Evolutionary conservation across 345 rosid species (phyloP), one percentile per base, ranked within the genome.

Genomic region (Durio zibethinus): DNA sequence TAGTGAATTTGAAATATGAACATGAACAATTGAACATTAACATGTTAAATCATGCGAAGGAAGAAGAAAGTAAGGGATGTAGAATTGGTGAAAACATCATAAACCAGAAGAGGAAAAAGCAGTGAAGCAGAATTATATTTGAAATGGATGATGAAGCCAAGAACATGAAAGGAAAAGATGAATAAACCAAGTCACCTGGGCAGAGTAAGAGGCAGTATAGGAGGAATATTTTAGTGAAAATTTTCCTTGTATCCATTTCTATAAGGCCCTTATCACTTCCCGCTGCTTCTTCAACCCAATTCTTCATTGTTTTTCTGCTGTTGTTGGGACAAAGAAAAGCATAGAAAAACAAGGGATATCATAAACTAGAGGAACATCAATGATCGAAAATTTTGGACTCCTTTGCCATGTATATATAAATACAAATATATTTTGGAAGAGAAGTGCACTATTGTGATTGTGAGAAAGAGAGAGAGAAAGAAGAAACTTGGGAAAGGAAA

Each of bases 131-230:
- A 23, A 74, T 48, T 2, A 9, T 40, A 33, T 20, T 42, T 21
- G 31, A 21, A 67, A 67, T 21, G 21, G 38, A 64, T 16, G 45
- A 63, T 63, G 70, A 40, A 67, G 33, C 20, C 53, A 20, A 68
- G 35, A 64, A 47, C 36, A 42, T 27, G 29, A 5, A 52, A 8
- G 21, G 23, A 33, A 62, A 33, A 33, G 20, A 31, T 25, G 62
- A 16, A 66, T 36, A 80, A 23, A 64, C 74, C 33, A 64, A 50
- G 21, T 82, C 64, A 85, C 90, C 90, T 82, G 87, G 84, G 64
- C 71, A 77, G 61, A 79, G 71, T 52, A 78, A 64, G 54, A 84
- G 78, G 60, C 29, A 64, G 43, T 76, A 21, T 2, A 85, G 36
- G 21, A 82, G 79, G 56, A 84, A 23, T 14, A 60, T 38, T 63